Evolutionary conservation across 75 land plant species (phyloP), one percentile per base, ranked within the genome.

Genomic region (Pseudotsuga menziesii): DNA sequence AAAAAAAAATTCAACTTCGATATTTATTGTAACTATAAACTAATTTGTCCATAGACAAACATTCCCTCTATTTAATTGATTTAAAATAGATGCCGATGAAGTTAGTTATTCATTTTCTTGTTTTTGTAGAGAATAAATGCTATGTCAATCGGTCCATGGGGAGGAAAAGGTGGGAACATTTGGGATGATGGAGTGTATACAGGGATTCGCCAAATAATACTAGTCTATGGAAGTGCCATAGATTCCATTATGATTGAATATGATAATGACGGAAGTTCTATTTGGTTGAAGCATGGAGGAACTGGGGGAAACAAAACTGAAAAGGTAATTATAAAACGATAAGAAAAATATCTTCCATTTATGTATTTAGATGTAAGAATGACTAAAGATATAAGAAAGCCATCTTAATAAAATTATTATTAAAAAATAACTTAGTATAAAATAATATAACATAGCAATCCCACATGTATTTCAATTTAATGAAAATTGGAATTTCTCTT

Each of bases 121-220:
- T 29, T 29, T 29, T 29, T 29, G 32, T 1, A 29, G 32, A 29
- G 0, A 0, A 29, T 29, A 29, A 29, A 29, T 7, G 64, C 61
- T 12, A 58, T 73, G 8, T 62, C n/a, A n/a, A 55, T 58, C 39
- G 85, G 85, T 8, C 82, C 82, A 73, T 84, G 86, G 83, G 87
- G 87, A 62, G 87, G 87, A 6, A 11, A 63, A 27, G 83, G 83
- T 27, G 87, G 87, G 35, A 54, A 29, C 27, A 23, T 5, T 9
- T 85, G 83, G 83, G 87, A 85, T 29, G 87, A 85, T 58, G 87
- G 83, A 19, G 27, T 25, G 25, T 82, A 72, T 58, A 39, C 58
- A 29, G 83, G 81, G 15, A 75, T 85, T n/a, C 63, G 83, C 60
- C 78, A 76, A 32, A 72, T 85, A 27, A 54, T 26, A 7, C 62